These are phyloP conservation scores for Crithidia bombi DNA, from an alignment of 208 protist species.

Conservation along the genomic window DNA sequence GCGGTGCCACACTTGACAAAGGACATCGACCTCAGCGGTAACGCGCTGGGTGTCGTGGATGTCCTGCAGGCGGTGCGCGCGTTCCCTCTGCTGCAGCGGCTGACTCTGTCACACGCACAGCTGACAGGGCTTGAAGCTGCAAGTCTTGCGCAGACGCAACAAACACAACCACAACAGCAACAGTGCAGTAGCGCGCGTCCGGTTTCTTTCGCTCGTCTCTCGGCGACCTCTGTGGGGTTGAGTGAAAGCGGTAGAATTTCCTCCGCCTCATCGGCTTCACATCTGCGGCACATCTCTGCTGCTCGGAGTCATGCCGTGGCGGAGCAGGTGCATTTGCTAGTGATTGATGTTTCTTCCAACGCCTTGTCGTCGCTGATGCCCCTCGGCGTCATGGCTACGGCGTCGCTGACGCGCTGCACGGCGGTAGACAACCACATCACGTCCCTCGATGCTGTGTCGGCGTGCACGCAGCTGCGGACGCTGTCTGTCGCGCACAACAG, in stretches of 20 bases:
- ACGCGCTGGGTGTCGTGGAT: constrained; percentile 44
- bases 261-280: constrained; percentile 12
- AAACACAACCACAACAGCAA: not conserved
- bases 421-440: constrained; percentile 50
- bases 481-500: constrained; percentile 64
- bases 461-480: constrained; percentile 47
- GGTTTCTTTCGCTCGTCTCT: not conserved
- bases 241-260: not conserved
- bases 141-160: not conserved
- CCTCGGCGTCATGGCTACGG: constrained; percentile 32
- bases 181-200: not conserved
- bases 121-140: constrained; percentile 17
- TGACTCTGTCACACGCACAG: constrained; percentile 56
- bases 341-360: constrained; percentile 75
- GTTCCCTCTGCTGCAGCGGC: constrained; percentile 46
- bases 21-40: constrained; percentile 78
- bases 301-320: constrained; percentile 58
- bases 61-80: constrained; percentile 51
- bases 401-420: constrained; percentile 21
- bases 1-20: constrained; percentile 1
- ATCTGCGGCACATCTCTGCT: constrained; percentile 63
- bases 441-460: constrained; percentile 41
- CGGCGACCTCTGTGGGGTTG: not conserved
- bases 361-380: constrained; percentile 45
- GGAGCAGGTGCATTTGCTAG: constrained; percentile 31